phyloP scores from a whole-genome alignment of 148 eudicot species.

The Rhododendron mucronatum region DNA sequence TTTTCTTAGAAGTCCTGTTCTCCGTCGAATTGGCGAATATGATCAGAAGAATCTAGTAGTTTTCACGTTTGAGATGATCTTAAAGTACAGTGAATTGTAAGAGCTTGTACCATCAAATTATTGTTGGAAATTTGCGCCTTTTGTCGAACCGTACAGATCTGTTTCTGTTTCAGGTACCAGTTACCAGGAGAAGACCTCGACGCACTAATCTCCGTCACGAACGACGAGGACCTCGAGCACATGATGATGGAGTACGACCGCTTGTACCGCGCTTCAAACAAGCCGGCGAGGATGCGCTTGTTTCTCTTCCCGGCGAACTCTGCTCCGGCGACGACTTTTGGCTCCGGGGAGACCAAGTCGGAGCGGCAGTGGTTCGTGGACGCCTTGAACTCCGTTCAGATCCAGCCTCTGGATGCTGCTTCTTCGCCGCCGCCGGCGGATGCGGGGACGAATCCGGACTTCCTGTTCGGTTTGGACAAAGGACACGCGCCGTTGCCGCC shows the following conservation, averaged over 20 bases:
- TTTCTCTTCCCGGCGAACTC: constrained; percentile 34
- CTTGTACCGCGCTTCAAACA: constrained; percentile 27
- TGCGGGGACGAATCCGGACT: constrained; percentile 31
- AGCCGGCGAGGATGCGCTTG: constrained; percentile 48
- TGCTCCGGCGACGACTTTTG: constrained; percentile 14
- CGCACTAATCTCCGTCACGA: constrained; percentile 59
- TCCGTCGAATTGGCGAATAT: no score
- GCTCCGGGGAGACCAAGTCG: constrained; percentile 21
- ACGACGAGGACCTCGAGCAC: constrained; percentile 65
- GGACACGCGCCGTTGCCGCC: background rate
- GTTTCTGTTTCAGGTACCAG: constrained; percentile 46
- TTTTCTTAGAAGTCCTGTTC: no score
- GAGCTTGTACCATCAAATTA: background rate
- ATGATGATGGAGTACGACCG: constrained; percentile 73
- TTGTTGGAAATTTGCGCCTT: background rate
- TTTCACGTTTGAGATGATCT: background rate
- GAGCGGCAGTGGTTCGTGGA: constrained; percentile 49
- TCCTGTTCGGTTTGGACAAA: constrained; percentile 50
- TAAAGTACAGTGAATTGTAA: background rate
- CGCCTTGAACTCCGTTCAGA: constrained; percentile 31
- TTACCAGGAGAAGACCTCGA: constrained; percentile 73
- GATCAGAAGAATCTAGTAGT: background rate
- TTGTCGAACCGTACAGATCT: background rate
- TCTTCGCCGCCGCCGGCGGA: constrained; percentile 10
- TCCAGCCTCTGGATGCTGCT: background rate